Evolutionary conservation across 2,329 filamentous ascomycete species (phyloP), one percentile per base, ranked within the genome.

Genomic region (Fusarium praegraminearum): DNA sequence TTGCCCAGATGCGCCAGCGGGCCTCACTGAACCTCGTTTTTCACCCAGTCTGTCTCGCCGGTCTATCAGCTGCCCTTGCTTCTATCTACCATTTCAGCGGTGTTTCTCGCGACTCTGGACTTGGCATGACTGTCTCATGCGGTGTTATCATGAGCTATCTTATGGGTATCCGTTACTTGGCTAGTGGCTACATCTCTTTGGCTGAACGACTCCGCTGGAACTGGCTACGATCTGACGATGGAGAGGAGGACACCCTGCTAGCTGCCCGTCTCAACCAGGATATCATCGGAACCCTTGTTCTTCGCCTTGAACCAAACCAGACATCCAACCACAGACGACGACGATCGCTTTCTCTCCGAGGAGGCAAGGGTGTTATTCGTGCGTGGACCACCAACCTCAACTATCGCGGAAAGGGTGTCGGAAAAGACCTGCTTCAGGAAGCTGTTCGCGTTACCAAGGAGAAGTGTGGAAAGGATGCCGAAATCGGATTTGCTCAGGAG

Each of bases 311-410:
- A 71, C 81, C 83, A 22, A 75, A 65, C 56, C 69, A 72, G 24
- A 70, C 72, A 62, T 66, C 64, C 30, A 73, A 73, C 22, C 78
- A 78, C 57, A 78, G 73, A 57, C 75, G 81, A 78, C 55, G 68
- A 47, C 80, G 76, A 71, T 78, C 73, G 50, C 66, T 69, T 71
- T 81, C 76, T 75, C 82, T 84, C 71, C 77, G 82, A 69, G 88
- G 89, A 36, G 91, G 90, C 54, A 87, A 86, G 66, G 92, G 90
- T 11, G 83, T 93, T 49, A 90, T 97, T 60, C 87, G 92, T 30
- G 93, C 92, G 2, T 97, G 94, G 93, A 95, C 93, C 3, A 92
- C 93, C 3, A 85, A 85, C 76, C 80, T 89, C 52, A 84, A 85
- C 71, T 93, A 93, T 78, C 86, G 94, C 28, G 84, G 87, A 33